Evolutionary conservation across 352 stramenopile genomes (phyloP), one percentile per base, ranked within the genome.

Genomic region (Globisporangium cystogenes): DNA sequence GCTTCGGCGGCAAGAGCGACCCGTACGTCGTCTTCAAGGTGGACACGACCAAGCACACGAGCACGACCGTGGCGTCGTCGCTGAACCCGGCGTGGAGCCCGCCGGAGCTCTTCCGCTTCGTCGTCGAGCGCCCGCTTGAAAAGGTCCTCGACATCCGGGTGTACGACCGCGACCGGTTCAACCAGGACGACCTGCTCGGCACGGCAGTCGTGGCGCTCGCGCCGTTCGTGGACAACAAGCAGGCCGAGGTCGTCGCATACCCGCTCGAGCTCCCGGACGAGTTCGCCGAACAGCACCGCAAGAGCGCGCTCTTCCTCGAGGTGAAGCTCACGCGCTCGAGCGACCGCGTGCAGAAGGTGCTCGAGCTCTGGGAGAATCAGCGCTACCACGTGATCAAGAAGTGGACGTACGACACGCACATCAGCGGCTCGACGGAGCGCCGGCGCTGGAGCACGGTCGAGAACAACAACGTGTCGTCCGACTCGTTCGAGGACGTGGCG

Each of bases 341-440:
- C 45, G 74, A 82, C 31, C 61, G 62, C 26, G 72, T 83, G 26
- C 74, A 88, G 51, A 68, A 79, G 51, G 67, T 83, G 29, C 68
- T 94, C n/a, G 81, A 91, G 64, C 69, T 91, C 23, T 94, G 82
- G 81, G 81, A 94, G 67, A 88, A 91, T 66, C 77, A 94, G 58
- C 77, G 80, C n/a, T 91, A 78, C 61, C 68, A 86, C 51, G 67
- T 90, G 33, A 64, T 87, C 53, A 80, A 82, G 53, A 87, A 85
- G 46, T 94, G 81, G 79, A 88, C 70, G 20, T 80, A 68, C 26
- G 74, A 89, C 42, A 74, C 65, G 44, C 59, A 82, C 49, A 68
- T 88, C 33, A 56, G 59, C 10, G 62, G 68, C 45, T 82, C 74
- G 4, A 86, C 53, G 31, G 79, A 94, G 48, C 81, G 84, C 51